phyloP scores from a whole-genome alignment of 768 basidiomycete genomes.

The Tremella yokohamensis region DNA sequence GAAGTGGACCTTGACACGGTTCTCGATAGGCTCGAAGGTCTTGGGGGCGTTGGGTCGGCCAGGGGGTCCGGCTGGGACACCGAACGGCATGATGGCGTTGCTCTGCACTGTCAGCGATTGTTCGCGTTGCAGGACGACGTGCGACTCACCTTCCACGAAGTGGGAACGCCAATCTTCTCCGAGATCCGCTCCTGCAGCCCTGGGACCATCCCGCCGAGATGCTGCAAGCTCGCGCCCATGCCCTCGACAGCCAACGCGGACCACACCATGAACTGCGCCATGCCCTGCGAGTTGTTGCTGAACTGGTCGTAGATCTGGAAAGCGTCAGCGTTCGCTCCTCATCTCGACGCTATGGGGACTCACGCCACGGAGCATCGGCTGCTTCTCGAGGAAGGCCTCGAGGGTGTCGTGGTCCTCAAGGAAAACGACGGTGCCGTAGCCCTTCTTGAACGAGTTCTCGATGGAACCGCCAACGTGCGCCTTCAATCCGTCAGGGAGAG shows the following conservation, averaged over 20 bases:
- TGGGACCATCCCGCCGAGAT: not conserved
- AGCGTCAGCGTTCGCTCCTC: not conserved
- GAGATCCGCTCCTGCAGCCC: no score
- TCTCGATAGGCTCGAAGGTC: slow-evolving; percentile 46
- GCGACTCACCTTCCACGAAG: slow-evolving; percentile 35
- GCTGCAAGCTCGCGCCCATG: slow-evolving; percentile 48
- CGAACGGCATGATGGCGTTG: slow-evolving; percentile 50
- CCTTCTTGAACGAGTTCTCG: slow-evolving; percentile 29
- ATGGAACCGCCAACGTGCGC: slow-evolving; percentile 6
- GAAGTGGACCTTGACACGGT: slow-evolving; percentile 47
- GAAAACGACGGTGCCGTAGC: slow-evolving; percentile 51
- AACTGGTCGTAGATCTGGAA: slow-evolving; percentile 38
- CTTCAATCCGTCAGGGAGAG: slow-evolving; percentile 2
- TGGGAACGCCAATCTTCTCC: slow-evolving; percentile 21
- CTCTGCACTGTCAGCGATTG: slow-evolving; percentile 15
- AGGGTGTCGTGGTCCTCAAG: slow-evolving; percentile 51
- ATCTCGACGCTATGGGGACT: not conserved
- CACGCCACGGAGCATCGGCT: slow-evolving; percentile 32
- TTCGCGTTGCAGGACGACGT: no score
- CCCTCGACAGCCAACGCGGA: slow-evolving; percentile 49
- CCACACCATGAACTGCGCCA: slow-evolving; percentile 50
- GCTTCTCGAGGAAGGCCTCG: slow-evolving; percentile 33
- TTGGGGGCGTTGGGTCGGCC: slow-evolving; percentile 28
- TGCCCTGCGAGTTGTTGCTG: slow-evolving; percentile 46
- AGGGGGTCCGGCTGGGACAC: slow-evolving; percentile 37